A percentile compares a stretch with the other conserved stretches of the same genome.
Conservation (phyloP, 176 grass and related monocot genomes). For the Lolium perenne region DNA sequence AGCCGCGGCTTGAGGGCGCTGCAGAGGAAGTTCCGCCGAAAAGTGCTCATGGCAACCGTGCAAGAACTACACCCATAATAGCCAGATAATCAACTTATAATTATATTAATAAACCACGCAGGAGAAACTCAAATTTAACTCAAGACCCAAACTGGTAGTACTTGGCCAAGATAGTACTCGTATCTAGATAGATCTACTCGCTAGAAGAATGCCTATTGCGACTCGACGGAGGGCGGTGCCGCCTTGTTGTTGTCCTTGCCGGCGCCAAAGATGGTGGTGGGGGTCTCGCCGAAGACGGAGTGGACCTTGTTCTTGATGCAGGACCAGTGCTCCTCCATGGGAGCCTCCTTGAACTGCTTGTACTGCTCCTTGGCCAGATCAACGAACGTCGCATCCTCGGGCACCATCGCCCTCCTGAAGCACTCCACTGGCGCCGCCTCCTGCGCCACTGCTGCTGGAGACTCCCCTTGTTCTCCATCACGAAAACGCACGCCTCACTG, state of each 20-base stretch:
- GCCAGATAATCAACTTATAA: too few relatives aligned
- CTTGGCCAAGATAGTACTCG: too few relatives aligned
- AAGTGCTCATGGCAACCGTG: too few relatives aligned
- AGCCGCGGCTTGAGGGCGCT: too few relatives aligned
- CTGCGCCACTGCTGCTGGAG: background rate
- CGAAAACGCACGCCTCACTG: background rate
- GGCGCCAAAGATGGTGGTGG: background rate
- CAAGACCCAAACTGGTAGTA: too few relatives aligned
- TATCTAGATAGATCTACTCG: too few relatives aligned
- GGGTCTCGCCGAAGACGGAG: conserved; percentile 32
- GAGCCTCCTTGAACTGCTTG: conserved; percentile 40
- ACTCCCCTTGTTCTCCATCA: conserved; percentile 26
- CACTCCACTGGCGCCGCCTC: conserved; percentile 15
- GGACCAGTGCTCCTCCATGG: conserved; percentile 46
- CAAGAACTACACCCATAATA: too few relatives aligned
- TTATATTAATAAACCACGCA: too few relatives aligned
- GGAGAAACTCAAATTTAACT: too few relatives aligned
- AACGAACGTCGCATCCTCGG: conserved; percentile 21
- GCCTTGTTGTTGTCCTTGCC: background rate
- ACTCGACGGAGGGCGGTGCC: background rate
- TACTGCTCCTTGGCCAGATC: conserved; percentile 41
- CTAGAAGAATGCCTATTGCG: background rate
- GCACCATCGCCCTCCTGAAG: conserved; percentile 36
- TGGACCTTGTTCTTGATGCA: conserved; percentile 60
- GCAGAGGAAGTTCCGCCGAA: too few relatives aligned